Percentiles rank a stretch among this genome's conserved stretches.
These are phyloP conservation scores for Niveomyces coronatus DNA, from an alignment of 2,329 filamentous ascomycete genomes.

Conservation along the genomic window DNA sequence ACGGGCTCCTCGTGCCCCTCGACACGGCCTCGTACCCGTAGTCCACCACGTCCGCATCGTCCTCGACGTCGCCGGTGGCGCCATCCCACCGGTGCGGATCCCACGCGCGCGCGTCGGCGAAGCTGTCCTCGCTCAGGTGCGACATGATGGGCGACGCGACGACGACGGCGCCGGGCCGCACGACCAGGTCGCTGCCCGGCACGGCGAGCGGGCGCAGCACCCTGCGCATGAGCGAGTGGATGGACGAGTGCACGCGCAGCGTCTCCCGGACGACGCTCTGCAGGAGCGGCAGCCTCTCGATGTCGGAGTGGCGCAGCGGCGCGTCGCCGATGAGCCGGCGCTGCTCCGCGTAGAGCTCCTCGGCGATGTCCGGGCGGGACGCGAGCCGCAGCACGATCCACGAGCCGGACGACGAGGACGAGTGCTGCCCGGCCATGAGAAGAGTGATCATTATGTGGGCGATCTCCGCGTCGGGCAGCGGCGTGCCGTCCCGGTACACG, in stretches of 20 bases:
- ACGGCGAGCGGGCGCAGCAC: slow-evolving; percentile 57
- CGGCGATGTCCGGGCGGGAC: slow-evolving; percentile 55
- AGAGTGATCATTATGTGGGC: slow-evolving; percentile 82
- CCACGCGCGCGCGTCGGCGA: slow-evolving; percentile 30
- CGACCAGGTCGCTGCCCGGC: slow-evolving; percentile 42
- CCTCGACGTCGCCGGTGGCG: slow-evolving; percentile 7
- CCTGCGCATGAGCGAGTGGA: slow-evolving; percentile 63
- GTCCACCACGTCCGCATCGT: slow-evolving; percentile 15
- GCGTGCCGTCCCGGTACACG: slow-evolving; percentile 61
- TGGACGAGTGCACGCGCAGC: slow-evolving; percentile 58
- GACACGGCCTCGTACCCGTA: slow-evolving; percentile 22
- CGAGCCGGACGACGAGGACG: slow-evolving; percentile 63
- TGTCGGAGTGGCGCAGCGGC: slow-evolving; percentile 28
- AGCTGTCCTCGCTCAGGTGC: slow-evolving; percentile 44
- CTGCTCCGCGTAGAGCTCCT: slow-evolving; percentile 63
- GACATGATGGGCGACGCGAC: slow-evolving; percentile 34
- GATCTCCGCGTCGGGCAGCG: slow-evolving; percentile 63
- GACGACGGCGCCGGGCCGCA: slow-evolving; percentile 39
- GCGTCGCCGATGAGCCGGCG: slow-evolving; percentile 37
- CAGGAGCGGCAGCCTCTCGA: not conserved
- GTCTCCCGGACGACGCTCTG: slow-evolving; percentile 54
- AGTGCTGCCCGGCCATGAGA: slow-evolving; percentile 77
- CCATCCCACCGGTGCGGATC: slow-evolving; percentile 23
- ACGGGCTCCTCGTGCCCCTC: slow-evolving; percentile 25
- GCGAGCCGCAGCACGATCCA: slow-evolving; percentile 72